Conservation (phyloP, 2,329 filamentous ascomycete genomes). For the Colletotrichum tropicale region DNA sequence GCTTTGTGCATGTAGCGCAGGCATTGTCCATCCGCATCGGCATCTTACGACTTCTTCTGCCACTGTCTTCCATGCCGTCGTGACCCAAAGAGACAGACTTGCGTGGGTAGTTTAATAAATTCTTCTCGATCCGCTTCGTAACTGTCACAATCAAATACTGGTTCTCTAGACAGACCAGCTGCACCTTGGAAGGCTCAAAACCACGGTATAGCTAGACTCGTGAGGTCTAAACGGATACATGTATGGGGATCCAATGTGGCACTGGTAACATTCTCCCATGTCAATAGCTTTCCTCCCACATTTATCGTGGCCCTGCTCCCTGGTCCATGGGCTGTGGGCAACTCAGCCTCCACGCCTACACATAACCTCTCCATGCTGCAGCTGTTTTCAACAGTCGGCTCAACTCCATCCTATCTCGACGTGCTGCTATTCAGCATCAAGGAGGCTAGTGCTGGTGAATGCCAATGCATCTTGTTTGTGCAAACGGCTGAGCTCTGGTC, state of each 20-base stretch:
- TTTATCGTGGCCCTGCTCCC: accelerated
- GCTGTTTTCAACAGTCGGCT: neutral
- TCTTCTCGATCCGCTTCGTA: neutral
- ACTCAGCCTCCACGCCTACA: neutral
- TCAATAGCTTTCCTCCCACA: neutral
- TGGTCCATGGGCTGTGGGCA: neutral
- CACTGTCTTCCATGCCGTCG: too few relatives aligned
- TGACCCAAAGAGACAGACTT: too few relatives aligned
- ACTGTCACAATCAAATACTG: neutral
- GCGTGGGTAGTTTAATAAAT: neutral
- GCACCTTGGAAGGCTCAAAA: neutral
- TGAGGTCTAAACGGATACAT: neutral
- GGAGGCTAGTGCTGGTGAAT: accelerated
- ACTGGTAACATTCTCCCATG: accelerated
- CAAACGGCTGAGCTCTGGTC: neutral
- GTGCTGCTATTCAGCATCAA: neutral
- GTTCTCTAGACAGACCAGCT: neutral
- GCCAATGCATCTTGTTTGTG: neutral
- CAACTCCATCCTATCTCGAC: neutral
- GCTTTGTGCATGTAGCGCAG: too few relatives aligned
- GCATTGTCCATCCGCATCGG: too few relatives aligned
- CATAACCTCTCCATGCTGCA: accelerated
- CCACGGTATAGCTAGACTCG: neutral
- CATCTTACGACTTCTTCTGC: too few relatives aligned
- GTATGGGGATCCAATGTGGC: accelerated